A percentile compares a stretch with the other conserved stretches of the same genome.
These are phyloP conservation scores for Colletotrichum coccodes DNA, from an alignment of 2,329 filamentous ascomycete species.

Conservation along the genomic window DNA sequence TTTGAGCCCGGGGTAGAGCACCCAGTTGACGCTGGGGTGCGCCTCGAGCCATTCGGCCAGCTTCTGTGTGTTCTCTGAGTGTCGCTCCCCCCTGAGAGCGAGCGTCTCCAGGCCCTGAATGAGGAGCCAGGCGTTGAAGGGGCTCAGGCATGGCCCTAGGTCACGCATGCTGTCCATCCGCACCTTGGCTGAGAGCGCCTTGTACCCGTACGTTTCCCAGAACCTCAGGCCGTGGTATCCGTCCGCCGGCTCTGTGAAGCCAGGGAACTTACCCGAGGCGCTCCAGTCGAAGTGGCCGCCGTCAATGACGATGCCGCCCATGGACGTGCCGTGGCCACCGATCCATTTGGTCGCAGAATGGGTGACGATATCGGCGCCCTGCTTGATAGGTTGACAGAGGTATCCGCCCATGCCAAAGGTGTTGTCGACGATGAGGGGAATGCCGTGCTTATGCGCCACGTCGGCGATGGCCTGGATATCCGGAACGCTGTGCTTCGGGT, in stretches of 20 bases:
- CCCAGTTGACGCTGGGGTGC: constrained; percentile 76
- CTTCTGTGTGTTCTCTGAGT: constrained; percentile 72
- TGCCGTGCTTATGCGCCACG: constrained; percentile 59
- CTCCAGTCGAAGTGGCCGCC: constrained; percentile 79
- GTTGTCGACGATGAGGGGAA: constrained; percentile 66
- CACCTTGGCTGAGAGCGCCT: constrained; percentile 73
- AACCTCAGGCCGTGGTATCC: constrained; percentile 78
- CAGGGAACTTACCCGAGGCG: constrained; percentile 74
- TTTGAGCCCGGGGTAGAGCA: constrained; percentile 76
- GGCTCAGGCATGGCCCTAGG: constrained; percentile 73
- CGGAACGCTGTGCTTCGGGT: constrained; percentile 87
- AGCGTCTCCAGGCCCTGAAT: constrained; percentile 77
- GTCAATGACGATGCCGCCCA: constrained; percentile 75
- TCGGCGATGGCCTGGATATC: constrained; percentile 74
- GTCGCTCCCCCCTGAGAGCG: constrained; percentile 72
- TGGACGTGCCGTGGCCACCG: constrained; percentile 77
- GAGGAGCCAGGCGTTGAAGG: constrained; percentile 78
- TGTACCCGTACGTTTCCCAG: constrained; percentile 74
- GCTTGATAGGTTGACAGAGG: constrained; percentile 72
- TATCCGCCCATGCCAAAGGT: constrained; percentile 79
- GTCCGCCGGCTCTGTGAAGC: constrained; percentile 75
- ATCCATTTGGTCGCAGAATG: constrained; percentile 82
- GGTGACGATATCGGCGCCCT: constrained; percentile 77
- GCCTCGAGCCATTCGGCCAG: constrained; percentile 75
- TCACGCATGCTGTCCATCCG: constrained; percentile 78